Conservation (phyloP, 108 stramenopile species). For the Nannochloropsis salina region DNA sequence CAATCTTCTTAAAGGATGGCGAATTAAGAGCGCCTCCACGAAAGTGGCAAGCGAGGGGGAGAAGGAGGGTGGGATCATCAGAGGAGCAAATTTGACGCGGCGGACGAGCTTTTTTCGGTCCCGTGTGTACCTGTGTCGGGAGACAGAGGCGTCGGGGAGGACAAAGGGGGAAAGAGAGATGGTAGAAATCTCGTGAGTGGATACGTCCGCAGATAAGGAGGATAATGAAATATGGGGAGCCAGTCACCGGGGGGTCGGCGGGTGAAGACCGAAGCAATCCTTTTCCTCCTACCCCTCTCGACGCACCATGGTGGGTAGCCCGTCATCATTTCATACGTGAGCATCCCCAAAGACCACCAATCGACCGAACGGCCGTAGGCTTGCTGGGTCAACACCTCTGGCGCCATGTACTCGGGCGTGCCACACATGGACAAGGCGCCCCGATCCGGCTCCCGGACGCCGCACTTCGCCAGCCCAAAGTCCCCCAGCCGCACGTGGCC, state of each 20-base stretch:
- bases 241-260: neutral
- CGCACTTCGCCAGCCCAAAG: conserved; percentile 55
- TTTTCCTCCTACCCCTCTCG: neutral
- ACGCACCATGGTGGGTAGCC: conserved; percentile 27
- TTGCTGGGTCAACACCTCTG: conserved; percentile 71
- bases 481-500: conserved; percentile 59
- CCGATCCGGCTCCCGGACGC: conserved; percentile 42
- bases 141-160: neutral
- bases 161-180: neutral
- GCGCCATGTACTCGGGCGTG: conserved; percentile 97
- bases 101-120: conserved; percentile 91
- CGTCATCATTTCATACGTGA: conserved; percentile 93
- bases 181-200: neutral
- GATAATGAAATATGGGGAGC: neutral
- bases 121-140: conserved; percentile 92
- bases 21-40: conserved; percentile 46
- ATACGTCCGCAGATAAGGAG: neutral
- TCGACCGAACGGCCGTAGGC: conserved; percentile 55
- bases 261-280: neutral
- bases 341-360: conserved; percentile 91
- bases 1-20: conserved; percentile 48
- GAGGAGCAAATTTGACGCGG: conserved; percentile 60
- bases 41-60: conserved; percentile 41
- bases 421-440: conserved; percentile 92
- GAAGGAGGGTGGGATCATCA: conserved; percentile 45